Conservation (phyloP, 1,284 basidiomycete genomes). For the Apiotrichum brassicae region DNA sequence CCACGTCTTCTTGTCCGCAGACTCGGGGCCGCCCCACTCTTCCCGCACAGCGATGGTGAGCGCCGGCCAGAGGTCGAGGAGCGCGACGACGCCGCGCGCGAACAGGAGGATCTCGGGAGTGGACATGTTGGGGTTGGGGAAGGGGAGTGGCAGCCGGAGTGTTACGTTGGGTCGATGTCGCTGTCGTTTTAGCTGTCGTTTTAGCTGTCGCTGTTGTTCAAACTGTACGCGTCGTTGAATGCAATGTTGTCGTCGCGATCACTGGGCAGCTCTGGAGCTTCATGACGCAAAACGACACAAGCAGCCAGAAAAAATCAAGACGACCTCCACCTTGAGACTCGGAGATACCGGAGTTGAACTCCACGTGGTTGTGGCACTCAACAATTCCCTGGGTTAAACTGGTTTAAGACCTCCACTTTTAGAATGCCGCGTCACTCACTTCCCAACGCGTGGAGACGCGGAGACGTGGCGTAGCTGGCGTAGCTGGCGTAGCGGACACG, state of each 20-base stretch:
- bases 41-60: slow-evolving; percentile 75
- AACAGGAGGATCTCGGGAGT: slow-evolving; percentile 53
- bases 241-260: not conserved
- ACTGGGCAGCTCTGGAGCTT: not conserved
- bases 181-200: too few relatives aligned
- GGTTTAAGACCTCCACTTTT: not conserved
- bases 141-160: too few relatives aligned
- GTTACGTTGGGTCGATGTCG: too few relatives aligned
- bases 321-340: slow-evolving; percentile 5
- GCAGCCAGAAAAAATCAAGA: not conserved
- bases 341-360: not conserved
- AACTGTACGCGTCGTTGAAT: not conserved
- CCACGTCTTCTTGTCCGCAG: slow-evolving; percentile 68
- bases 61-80: slow-evolving; percentile 72
- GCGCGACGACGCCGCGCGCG: slow-evolving; percentile 71
- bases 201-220: slow-evolving; percentile 3
- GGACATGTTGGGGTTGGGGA: too few relatives aligned
- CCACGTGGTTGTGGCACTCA: slow-evolving; percentile 5
- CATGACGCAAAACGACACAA: not conserved
- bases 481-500: too few relatives aligned
- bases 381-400: too few relatives aligned
- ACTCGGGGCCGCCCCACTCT: slow-evolving; percentile 70
- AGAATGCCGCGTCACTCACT: not conserved
- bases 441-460: not conserved
- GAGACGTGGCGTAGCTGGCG: not conserved